Base-by-base conservation (phyloP, 1,284 basidiomycete genomes). In the Ceratobasidium theobromae region DNA sequence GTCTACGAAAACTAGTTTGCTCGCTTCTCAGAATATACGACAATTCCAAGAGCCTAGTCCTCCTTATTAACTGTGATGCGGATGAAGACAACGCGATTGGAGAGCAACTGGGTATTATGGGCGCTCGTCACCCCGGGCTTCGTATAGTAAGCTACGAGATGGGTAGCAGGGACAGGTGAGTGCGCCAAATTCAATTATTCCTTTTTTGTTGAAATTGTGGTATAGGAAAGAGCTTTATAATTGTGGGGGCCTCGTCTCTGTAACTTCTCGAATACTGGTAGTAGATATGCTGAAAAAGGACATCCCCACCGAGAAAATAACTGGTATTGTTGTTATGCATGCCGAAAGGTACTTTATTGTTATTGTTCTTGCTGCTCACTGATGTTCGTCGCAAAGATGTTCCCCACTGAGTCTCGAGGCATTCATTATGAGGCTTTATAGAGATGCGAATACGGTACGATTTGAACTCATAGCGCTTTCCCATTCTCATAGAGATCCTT, bases 221-320 rank as follows among this genome's bases (percentile, higher is more conserved):
- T 4, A 4, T 74, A 95, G 94, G 72, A 88, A 93, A 77, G 85
- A 85, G 52, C 74, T 97, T 65, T 98, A 97, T 77, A 88, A 89
- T 71, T 82, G 83, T 67, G 95, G 95, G 2, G 94, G 97, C 1
- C 79, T 99, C 4, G 82, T 98, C 57, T 94, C 92, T 9, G 88
- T 98, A 40, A 99, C 96, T 0, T 95, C 93, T 32, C 86, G 93
- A 27, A 98, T 99, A 70, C 80, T 99, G 27, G 90, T 96, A 48
- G 94, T 96, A 57, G 97, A 99, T 75, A 91, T 99, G 86, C 79
- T 99, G n/a, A 80, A 92, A 71, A 84, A 85, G 5, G 89, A 91
- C 71, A 86, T 98, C 12, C 95, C 95, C 0, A 88, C 85, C 0
- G 83, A 90, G 21, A 80, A 93, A 51, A 89, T 99, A 53, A 92